These are phyloP conservation scores for Conringia planisiliqua DNA, from an alignment of 345 rosid species.

Conservation along the genomic window DNA sequence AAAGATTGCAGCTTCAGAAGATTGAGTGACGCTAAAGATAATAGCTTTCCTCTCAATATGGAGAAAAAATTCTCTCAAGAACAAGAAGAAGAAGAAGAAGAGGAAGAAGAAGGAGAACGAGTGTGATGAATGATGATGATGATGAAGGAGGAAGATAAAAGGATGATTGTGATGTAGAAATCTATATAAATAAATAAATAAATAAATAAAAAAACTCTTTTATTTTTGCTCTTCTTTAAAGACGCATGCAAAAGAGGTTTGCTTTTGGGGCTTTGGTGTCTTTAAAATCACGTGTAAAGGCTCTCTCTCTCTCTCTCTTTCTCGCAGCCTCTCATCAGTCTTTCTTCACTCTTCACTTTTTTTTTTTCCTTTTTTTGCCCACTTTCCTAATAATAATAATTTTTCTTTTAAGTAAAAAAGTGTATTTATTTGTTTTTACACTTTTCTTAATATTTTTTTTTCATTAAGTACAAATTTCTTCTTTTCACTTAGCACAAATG, in stretches of 20 bases:
- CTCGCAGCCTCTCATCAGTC: slow-evolving; percentile 17
- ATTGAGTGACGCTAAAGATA: slow-evolving; percentile 24
- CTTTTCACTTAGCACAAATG: slow-evolving; percentile 19
- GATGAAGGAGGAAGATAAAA: slow-evolving; percentile 27
- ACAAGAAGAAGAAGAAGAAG: slow-evolving; percentile 5
- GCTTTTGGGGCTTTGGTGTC: slow-evolving; percentile 61
- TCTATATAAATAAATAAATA: background rate
- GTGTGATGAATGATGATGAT: slow-evolving; percentile 33
- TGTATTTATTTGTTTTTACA: background rate
- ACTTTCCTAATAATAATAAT: slow-evolving; percentile 10
- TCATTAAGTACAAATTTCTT: slow-evolving; percentile 32
- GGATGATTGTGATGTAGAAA: slow-evolving; percentile 20
- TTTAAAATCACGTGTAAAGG: slow-evolving; percentile 93
- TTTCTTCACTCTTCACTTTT: slow-evolving; percentile 16
- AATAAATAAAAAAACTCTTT: background rate
- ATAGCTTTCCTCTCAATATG: slow-evolving; percentile 10
- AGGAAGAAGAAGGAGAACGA: background rate
- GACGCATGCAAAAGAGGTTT: slow-evolving; percentile 87
- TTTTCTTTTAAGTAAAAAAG: background rate
- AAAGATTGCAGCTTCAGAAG: slow-evolving; percentile 17
- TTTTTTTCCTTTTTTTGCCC: background rate
- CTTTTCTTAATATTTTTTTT: slow-evolving; percentile 10
- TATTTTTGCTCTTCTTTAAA: slow-evolving; percentile 41
- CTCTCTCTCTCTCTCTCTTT: slow-evolving; percentile 10
- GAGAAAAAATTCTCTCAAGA: slow-evolving; percentile 16